Evolutionary conservation across 2,329 filamentous ascomycete genomes (phyloP).

Genomic region (Endoconidiophora laricicola): DNA sequence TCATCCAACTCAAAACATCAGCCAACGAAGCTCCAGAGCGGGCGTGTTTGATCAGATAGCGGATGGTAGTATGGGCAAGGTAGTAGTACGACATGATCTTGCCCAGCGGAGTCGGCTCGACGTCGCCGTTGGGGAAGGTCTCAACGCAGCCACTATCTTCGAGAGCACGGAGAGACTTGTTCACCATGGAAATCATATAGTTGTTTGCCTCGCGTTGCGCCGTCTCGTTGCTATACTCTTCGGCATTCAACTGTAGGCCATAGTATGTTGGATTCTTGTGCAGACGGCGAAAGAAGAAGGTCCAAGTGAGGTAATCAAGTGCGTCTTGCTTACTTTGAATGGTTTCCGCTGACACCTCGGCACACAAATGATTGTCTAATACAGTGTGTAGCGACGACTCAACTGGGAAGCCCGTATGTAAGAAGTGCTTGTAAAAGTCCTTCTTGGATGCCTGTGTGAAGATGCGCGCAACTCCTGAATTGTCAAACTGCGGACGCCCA

Average conservation of each 20-base stretch:
- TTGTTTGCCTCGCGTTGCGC: conserved; percentile 83
- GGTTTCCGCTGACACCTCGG: conserved; percentile 85
- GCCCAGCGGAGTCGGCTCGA: conserved; percentile 77
- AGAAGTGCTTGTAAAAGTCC: conserved; percentile 97
- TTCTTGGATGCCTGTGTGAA: conserved; percentile 97
- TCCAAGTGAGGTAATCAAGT: conserved; percentile 95
- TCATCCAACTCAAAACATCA: conserved; percentile 84
- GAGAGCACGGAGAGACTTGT: conserved; percentile 67
- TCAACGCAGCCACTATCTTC: conserved; percentile 71
- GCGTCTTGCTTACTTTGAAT: conserved; percentile 92
- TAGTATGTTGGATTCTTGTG: conserved; percentile 99
- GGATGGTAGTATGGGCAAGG: conserved; percentile 84
- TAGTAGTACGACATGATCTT: conserved; percentile 99
- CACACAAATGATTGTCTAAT: conserved; percentile 88
- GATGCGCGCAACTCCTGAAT: conserved; percentile 86
- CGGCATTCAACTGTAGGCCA: conserved; percentile 73
- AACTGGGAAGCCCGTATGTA: conserved; percentile 94
- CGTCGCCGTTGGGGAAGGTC: conserved; percentile 70
- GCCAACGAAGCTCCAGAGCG: conserved; percentile 61
- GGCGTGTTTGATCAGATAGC: conserved; percentile 61
- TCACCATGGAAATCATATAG: conserved; percentile 87
- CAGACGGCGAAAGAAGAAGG: conserved; percentile 92
- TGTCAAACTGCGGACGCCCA: conserved; percentile 90
- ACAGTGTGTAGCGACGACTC: conserved; percentile 94
- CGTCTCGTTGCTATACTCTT: conserved; percentile 5